phyloP scores from a whole-genome alignment of 2,329 filamentous ascomycete genomes.

The Fusarium albosuccineum region DNA sequence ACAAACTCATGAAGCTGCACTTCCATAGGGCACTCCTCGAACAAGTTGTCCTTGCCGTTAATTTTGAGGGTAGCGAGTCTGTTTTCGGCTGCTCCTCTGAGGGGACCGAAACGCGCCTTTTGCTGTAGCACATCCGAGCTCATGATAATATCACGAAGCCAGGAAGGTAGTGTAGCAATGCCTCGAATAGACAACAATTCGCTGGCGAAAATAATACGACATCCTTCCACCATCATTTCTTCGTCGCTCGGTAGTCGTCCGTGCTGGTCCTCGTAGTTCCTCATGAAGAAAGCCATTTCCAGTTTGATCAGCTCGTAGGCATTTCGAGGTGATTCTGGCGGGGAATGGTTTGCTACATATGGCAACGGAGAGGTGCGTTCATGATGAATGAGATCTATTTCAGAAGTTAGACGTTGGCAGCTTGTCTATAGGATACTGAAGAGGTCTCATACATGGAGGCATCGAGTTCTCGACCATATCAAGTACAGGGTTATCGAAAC shows the following conservation, averaged over 20 bases:
- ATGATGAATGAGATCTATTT: constrained; percentile 72
- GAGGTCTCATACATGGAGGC: constrained; percentile 69
- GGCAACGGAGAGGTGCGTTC: constrained; percentile 70
- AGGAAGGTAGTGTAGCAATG: constrained; percentile 57
- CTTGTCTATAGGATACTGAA: constrained; percentile 53
- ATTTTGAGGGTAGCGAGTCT: constrained; percentile 64
- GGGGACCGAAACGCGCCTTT: constrained; percentile 62
- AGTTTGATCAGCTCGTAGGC: constrained; percentile 73
- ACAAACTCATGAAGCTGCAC: constrained; percentile 67
- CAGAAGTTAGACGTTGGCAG: constrained; percentile 57
- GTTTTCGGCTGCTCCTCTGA: constrained; percentile 61
- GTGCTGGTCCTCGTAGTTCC: constrained; percentile 58
- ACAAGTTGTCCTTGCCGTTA: constrained; percentile 70
- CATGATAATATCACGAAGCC: constrained; percentile 72
- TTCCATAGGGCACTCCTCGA: constrained; percentile 69
- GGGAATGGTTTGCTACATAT: constrained; percentile 61
- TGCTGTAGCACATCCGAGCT: constrained; percentile 58
- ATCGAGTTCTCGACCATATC: constrained; percentile 76
- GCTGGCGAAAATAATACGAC: constrained; percentile 67
- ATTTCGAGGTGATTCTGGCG: constrained; percentile 63
- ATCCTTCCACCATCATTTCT: constrained; percentile 70
- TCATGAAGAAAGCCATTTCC: constrained; percentile 67
- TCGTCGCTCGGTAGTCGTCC: constrained; percentile 61
- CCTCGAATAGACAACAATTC: constrained; percentile 61
- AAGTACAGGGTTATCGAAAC: constrained; percentile 72